phyloP scores from a whole-genome alignment of 257 asterid genomes.

The Catharanthus roseus region DNA sequence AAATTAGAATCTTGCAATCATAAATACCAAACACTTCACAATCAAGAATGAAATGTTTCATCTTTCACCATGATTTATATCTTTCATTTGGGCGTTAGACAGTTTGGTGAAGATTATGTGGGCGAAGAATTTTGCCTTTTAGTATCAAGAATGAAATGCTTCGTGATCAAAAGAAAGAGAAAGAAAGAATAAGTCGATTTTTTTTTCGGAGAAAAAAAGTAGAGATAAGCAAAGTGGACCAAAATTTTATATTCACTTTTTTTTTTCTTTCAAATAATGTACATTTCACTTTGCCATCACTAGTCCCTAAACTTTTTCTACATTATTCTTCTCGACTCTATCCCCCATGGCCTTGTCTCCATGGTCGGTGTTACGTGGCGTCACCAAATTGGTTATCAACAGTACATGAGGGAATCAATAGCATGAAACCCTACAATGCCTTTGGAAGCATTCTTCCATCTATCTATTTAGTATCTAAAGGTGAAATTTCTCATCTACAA shows the following conservation, averaged over 20 bases:
- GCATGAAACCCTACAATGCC: constrained; percentile 1
- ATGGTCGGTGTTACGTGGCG: constrained; percentile 28
- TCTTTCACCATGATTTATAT: too few species aligned
- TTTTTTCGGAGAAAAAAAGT: too few species aligned
- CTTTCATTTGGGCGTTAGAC: too few species aligned
- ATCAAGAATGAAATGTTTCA: too few species aligned
- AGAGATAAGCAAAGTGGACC: constrained; percentile 9
- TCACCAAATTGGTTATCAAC: constrained; percentile 7
- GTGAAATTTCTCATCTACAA: too few species aligned
- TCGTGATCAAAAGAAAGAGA: neutral
- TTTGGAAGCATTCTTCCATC: constrained; percentile 2
- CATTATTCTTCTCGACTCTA: constrained; percentile 31
- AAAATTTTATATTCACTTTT: neutral
- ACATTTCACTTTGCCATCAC: constrained; percentile 31
- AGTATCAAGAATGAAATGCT: too few species aligned
- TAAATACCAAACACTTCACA: too few species aligned
- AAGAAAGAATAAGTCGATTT: neutral
- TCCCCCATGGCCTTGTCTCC: constrained; percentile 13
- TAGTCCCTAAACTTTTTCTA: constrained; percentile 19
- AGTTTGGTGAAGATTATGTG: too few species aligned
- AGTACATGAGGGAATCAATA: neutral
- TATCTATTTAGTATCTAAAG: too few species aligned
- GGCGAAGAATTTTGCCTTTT: too few species aligned
- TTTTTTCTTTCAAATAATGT: neutral
- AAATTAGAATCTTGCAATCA: too few species aligned